Percentiles rank a stretch among this genome's conserved stretches.
Evolutionary conservation across 345 rosid genomes (phyloP).

Genomic region (Lepidium didymum): DNA sequence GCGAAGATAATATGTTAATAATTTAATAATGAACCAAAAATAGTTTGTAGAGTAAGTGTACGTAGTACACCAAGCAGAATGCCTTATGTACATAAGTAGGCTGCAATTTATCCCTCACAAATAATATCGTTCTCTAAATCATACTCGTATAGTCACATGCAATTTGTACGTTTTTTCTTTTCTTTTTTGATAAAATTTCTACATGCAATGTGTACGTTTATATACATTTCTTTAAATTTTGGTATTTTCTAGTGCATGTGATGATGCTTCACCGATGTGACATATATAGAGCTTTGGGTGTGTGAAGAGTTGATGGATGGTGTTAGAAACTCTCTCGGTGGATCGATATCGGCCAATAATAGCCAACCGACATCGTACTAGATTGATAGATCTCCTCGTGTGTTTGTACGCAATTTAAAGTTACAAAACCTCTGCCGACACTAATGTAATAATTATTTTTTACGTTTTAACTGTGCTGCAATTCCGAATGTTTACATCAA

Average conservation of each 20-base stretch:
- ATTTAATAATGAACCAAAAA: too few relatives aligned
- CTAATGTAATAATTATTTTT: neutral
- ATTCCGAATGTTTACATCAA: neutral
- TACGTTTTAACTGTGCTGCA: neutral
- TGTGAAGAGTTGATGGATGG: neutral
- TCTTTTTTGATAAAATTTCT: too few relatives aligned
- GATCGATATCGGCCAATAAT: neutral
- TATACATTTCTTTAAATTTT: neutral
- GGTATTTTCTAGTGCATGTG: neutral
- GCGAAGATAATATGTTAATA: too few relatives aligned
- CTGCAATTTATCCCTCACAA: neutral
- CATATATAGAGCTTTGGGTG: neutral
- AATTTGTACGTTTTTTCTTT: too few relatives aligned
- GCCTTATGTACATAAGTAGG: too few relatives aligned
- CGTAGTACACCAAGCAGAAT: too few relatives aligned
- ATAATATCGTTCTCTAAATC: neutral
- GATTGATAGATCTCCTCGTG: neutral
- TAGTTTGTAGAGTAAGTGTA: too few relatives aligned
- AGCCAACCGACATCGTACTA: conserved; percentile 2
- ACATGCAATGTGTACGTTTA: neutral
- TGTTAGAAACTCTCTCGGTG: conserved; percentile 1
- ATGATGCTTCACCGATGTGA: neutral
- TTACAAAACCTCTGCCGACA: neutral
- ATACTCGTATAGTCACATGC: neutral
- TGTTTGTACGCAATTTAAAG: neutral